Base-by-base conservation (phyloP, 768 basidiomycete genomes). In the Tephrocybe sp. region DNA sequence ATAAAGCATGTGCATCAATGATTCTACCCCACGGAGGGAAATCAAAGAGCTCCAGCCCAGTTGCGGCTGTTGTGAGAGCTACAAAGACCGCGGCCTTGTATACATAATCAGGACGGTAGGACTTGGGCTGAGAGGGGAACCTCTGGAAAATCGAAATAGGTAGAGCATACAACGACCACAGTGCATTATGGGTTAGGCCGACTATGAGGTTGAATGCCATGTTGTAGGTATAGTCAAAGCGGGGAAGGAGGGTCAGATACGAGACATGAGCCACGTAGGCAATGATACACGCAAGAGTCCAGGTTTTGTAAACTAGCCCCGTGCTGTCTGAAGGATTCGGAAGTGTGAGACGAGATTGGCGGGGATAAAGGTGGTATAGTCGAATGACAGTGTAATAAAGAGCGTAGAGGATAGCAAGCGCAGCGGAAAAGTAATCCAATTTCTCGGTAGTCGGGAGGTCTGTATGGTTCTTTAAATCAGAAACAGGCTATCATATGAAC, bases 201-300 rank as follows among this genome's bases (percentile, higher is more conserved):
- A 98, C 57, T 49, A 70, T 56, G 60, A 94, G 68, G 68, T 92
- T 94, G 75, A 91, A 92, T 0, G 74, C 64, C 68, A 96, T 90
- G 74, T 98, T 98, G 74, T 97, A 99, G 6, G 85, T 70, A 65
- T 99, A 98, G 70, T 95, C 87, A 70, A 96, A 97, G 45, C 86
- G 83, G 22, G 86, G 85, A 39, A 85, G 77, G 12, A 85, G 64
- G 39, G 77, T 77, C 38, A 98, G 76, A 71, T 98, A 98, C 11
- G 84, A 77, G 59, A 93, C 69, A 63, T 98, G 96, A 10, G 69
- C 72, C 34, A 85, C 42, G 69, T 83, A 94, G 22, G 72, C 62
- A 16, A 86, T 35, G 32, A 72, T 65, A 63, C 83, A 89, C 33
- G 78, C 43, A 2, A 73, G 47, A n/a, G 77, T 68, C 77, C 88